phyloP scores from a whole-genome alignment of 2,329 filamentous ascomycete genomes.

The Neocucurbitaria cava region DNA sequence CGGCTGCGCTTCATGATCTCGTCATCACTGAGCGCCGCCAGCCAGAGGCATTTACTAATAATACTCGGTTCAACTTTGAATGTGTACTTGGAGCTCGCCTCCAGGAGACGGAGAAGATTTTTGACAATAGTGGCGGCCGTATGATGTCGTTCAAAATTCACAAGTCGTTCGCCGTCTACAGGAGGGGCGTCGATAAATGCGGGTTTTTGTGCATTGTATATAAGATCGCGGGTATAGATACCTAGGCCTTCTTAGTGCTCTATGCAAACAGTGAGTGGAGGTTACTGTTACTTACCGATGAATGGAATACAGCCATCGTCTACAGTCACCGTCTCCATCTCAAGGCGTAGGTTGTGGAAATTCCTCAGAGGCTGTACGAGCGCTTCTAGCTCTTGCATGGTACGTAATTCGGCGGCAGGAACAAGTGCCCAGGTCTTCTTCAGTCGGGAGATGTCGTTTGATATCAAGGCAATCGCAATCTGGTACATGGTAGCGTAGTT shows the following conservation, averaged over 20 bases:
- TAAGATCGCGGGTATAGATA: constrained; percentile 80
- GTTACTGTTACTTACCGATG: constrained; percentile 67
- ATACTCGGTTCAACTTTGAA: constrained; percentile 79
- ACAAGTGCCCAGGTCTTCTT: constrained; percentile 75
- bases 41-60: constrained; percentile 84
- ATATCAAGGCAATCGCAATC: constrained; percentile 77
- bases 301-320: constrained; percentile 83
- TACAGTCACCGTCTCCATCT: constrained; percentile 75
- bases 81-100: constrained; percentile 76
- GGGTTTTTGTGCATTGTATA: constrained; percentile 81
- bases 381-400: constrained; percentile 71
- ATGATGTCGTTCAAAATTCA: constrained; percentile 85
- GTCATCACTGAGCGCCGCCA: constrained; percentile 77
- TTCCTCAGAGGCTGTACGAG: constrained; percentile 80
- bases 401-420: constrained; percentile 68
- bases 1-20: constrained; percentile 63
- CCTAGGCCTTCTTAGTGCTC: constrained; percentile 46
- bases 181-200: constrained; percentile 74
- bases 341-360: constrained; percentile 76
- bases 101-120: constrained; percentile 77
- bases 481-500: constrained; percentile 88
- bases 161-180: constrained; percentile 64
- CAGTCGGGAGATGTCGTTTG: constrained; percentile 73
- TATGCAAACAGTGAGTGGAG: background rate
- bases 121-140: constrained; percentile 79